Evolutionary conservation across 768 basidiomycete species (phyloP), one percentile per base, ranked within the genome.

Genomic region (Rhodotorula taiwanensis): DNA sequence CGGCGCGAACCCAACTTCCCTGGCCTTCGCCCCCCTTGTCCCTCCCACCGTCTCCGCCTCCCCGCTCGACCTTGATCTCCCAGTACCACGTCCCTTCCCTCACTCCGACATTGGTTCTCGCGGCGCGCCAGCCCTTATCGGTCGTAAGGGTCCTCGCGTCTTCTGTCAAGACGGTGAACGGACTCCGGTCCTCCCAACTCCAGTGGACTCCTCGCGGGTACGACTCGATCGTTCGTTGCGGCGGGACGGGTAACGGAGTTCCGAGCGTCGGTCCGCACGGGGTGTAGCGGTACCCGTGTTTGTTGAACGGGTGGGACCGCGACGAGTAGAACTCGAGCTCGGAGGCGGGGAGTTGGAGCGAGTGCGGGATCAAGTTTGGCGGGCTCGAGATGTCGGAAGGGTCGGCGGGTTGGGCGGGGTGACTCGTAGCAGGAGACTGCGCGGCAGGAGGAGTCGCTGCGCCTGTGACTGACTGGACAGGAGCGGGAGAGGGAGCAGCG

Each of bases 51-150:
- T 76, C 85, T 2, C 85, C 87, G 4, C 87, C 87, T 1, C 87
- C 86, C 47, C 82, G 81, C 27, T 86, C 78, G 67, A 98, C 80
- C 73, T 83, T 83, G 51, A 94, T 83, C 78, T 99, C 95, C 80
- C 92, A 83, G 75, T 92, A 98, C 91, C 91, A 98, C 18, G 81
- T 82, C 9, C 95, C 95, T 70, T 92, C 84, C 28, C 89, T 80
- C 27, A 98, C 81, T 1, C 90, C 88, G 2, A 89, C 86, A 75
- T 95, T 98, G 62, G 86, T 86, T 28, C 95, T 82, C 5, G 86
- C 91, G 70, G 88, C 89, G 30, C 94, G 79, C 75, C 91, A 98
- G 7, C 95, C 95, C 55, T 87, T 88, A 72, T 87, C 86, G 11
- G 93, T 89, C 3, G 83, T 79, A 56, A 93, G 76, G 2, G 83